These are phyloP conservation scores for Sanghuangporus weigelae DNA, from an alignment of 1,284 basidiomycete genomes.

Conservation along the genomic window DNA sequence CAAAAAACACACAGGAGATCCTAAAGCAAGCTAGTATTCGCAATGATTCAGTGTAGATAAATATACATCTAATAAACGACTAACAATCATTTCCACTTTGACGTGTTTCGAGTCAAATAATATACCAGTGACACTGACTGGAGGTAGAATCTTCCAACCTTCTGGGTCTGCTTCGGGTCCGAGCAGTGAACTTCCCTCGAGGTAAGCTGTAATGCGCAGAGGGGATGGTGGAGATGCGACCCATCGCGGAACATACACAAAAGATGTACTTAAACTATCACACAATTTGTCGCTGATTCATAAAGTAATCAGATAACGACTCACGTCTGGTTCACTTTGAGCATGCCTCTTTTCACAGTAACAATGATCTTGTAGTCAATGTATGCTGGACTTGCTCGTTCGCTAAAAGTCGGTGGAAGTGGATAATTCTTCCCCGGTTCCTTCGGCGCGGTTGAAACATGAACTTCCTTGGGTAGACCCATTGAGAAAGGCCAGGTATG, in stretches of 20 bases:
- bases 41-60: not conserved
- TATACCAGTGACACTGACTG: slow-evolving; percentile 27
- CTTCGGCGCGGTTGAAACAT: slow-evolving; percentile 25
- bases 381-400: slow-evolving; percentile 34
- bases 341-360: slow-evolving; percentile 29
- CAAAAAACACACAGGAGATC: slow-evolving; percentile 42
- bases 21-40: slow-evolving; percentile 41
- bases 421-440: slow-evolving; percentile 24
- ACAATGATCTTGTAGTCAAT: slow-evolving; percentile 35
- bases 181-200: slow-evolving; percentile 25
- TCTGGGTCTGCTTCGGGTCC: slow-evolving; percentile 31
- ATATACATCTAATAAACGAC: slow-evolving; percentile 20
- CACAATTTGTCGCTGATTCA: not conserved
- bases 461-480: slow-evolving; percentile 27
- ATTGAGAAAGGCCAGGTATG: slow-evolving; percentile 29
- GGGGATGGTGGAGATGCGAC: slow-evolving; percentile 29
- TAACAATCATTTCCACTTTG: slow-evolving; percentile 36
- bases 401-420: slow-evolving; percentile 34
- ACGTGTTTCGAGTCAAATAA: slow-evolving; percentile 32
- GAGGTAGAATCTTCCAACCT: slow-evolving; percentile 31
- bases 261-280: slow-evolving; percentile 25
- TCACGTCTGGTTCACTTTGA: slow-evolving; percentile 31
- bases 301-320: not conserved
- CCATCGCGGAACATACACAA: slow-evolving; percentile 31
- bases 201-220: slow-evolving; percentile 29